phyloP scores from a whole-genome alignment of 371 early-diverging fungal genomes.

The Syncephalastrum racemosum region DNA sequence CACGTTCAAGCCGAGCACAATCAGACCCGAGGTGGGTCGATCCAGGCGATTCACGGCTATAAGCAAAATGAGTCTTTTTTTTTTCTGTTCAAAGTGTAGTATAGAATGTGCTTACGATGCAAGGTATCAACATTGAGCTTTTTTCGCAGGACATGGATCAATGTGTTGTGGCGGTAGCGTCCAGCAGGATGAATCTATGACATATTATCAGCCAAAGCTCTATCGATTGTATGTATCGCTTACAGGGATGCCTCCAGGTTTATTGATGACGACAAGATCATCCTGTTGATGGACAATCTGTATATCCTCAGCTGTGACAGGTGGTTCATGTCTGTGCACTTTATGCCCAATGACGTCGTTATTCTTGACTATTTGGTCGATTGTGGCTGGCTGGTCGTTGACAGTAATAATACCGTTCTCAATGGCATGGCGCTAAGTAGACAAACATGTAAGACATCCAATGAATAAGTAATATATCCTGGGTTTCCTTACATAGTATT shows the following conservation, averaged over 20 bases:
- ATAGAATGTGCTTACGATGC: constrained; percentile 56
- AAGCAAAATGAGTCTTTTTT: constrained; percentile 1
- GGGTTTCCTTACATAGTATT: constrained; percentile 87
- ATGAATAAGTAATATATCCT: too few species aligned
- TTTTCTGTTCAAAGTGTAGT: neutral
- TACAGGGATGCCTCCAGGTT: constrained; percentile 89
- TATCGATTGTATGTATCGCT: constrained; percentile 1
- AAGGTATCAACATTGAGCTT: constrained; percentile 64
- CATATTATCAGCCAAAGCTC: neutral
- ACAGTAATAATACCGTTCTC: constrained; percentile 74
- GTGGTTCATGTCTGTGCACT: constrained; percentile 96
- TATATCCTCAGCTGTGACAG: constrained; percentile 67
- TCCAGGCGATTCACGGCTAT: constrained; percentile 88
- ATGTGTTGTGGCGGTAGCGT: constrained; percentile 80
- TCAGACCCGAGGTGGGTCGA: constrained; percentile 89
- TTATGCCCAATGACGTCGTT: constrained; percentile 77
- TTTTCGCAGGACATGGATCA: constrained; percentile 73
- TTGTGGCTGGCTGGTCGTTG: constrained; percentile 59
- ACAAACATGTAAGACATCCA: neutral
- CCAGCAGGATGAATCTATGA: constrained; percentile 77
- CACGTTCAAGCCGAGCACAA: constrained; percentile 74
- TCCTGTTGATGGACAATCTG: constrained; percentile 65
- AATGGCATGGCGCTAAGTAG: constrained; percentile 70
- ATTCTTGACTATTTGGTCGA: constrained; percentile 61
- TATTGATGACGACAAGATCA: constrained; percentile 78